These are phyloP conservation scores for Triticum timopheevii DNA, from an alignment of 176 grass and related monocot genomes.

Conservation along the genomic window DNA sequence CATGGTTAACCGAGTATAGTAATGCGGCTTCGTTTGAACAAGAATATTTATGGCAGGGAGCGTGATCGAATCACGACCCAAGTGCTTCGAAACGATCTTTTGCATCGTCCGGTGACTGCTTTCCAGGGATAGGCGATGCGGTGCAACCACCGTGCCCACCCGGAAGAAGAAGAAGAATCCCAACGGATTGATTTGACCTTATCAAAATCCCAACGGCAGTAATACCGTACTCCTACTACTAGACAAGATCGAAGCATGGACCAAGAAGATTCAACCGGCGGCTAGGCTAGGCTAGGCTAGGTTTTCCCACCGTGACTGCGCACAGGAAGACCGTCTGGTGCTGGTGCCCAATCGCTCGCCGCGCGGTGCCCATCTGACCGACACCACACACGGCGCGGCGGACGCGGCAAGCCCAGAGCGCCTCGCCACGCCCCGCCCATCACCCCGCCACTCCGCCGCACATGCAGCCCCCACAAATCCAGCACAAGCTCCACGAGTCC, in stretches of 20 bases:
- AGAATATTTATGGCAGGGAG: not conserved
- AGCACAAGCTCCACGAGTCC: conserved; percentile 12
- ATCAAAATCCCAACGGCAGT: too few species aligned
- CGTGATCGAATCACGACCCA: not conserved
- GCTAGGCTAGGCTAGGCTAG: not conserved
- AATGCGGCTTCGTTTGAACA: not conserved
- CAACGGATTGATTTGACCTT: not conserved
- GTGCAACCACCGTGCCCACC: not conserved
- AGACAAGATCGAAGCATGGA: not conserved
- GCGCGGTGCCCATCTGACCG: not conserved
- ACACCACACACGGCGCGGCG: not conserved
- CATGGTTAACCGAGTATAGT: not conserved
- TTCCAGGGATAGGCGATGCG: not conserved
- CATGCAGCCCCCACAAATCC: conserved; percentile 37
- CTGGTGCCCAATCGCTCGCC: not conserved
- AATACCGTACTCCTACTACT: too few species aligned
- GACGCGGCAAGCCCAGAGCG: not conserved
- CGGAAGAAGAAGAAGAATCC: not conserved
- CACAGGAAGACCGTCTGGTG: not conserved
- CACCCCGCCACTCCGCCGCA: not conserved
- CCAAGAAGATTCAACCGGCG: not conserved
- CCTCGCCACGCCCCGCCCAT: not conserved
- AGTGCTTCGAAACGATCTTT: not conserved
- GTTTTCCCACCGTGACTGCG: not conserved
- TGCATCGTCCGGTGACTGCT: not conserved